Percentiles rank a stretch among this genome's conserved stretches.
These are phyloP conservation scores for Psophocarpus tetragonolobus DNA, from an alignment of 306 rosid genomes.

Conservation along the genomic window DNA sequence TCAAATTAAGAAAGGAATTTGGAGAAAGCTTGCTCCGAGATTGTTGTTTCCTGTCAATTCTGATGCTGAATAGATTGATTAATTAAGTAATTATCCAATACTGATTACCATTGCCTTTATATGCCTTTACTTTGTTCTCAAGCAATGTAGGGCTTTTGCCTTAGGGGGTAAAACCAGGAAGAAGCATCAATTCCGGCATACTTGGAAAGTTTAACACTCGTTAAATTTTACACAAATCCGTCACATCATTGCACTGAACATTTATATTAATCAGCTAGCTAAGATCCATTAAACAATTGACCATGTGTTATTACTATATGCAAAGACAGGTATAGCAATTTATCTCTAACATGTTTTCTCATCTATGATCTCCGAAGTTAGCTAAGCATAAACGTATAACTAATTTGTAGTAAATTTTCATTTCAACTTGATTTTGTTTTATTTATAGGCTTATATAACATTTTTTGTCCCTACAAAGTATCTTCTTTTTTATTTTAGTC, in stretches of 20 bases:
- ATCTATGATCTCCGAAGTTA: neutral
- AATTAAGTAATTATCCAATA: neutral
- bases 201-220: slow-evolving; percentile 19
- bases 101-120: neutral
- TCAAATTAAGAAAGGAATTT: slow-evolving; percentile 12
- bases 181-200: slow-evolving; percentile 6
- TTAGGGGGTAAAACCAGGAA: neutral
- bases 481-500: no score
- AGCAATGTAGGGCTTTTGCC: slow-evolving; percentile 8
- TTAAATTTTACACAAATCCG: neutral
- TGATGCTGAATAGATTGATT: neutral
- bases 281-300: neutral
- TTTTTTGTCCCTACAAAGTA: no score
- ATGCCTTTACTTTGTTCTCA: slow-evolving; percentile 35
- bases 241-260: neutral
- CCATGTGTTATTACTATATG: neutral
- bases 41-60: neutral
- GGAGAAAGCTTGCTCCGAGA: slow-evolving; percentile 12
- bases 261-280: neutral
- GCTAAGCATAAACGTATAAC: neutral
- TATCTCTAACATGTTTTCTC: neutral
- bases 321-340: neutral
- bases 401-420: neutral
- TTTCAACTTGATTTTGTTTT: neutral
- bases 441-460: no score